Conservation (phyloP, 2,329 filamentous ascomycete genomes). For the Teratosphaeria zuluensis region DNA sequence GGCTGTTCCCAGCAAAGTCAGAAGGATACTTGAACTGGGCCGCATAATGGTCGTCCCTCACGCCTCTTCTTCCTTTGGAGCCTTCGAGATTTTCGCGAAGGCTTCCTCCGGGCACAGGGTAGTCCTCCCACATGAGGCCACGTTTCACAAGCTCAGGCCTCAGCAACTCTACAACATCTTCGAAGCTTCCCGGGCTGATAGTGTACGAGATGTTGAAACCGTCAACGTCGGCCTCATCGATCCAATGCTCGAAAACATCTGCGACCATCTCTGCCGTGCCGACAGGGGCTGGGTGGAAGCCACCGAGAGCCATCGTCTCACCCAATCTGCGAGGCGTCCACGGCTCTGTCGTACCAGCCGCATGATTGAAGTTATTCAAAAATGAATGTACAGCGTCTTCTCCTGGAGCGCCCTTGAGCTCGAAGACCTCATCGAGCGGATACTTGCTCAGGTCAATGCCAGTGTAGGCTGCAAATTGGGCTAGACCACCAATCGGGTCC, state of each 20-base stretch:
- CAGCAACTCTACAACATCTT: slow-evolving; percentile 56
- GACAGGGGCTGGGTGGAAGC: slow-evolving; percentile 57
- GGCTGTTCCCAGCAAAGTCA: too few relatives aligned
- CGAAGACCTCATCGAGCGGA: slow-evolving; percentile 52
- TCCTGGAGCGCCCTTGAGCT: slow-evolving; percentile 47
- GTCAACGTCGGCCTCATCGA: slow-evolving; percentile 59
- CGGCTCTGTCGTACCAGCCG: neutral
- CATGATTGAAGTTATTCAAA: slow-evolving; percentile 29
- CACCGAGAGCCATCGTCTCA: slow-evolving; percentile 58
- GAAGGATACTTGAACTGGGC: neutral
- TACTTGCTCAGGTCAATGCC: slow-evolving; percentile 55
- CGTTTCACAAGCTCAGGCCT: slow-evolving; percentile 53
- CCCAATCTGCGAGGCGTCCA: slow-evolving; percentile 66
- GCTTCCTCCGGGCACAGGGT: slow-evolving; percentile 47
- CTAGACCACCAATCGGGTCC: slow-evolving; percentile 55
- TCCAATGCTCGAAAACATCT: slow-evolving; percentile 54
- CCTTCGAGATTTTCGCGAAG: slow-evolving; percentile 51
- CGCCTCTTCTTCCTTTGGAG: neutral
- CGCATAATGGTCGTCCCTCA: neutral
- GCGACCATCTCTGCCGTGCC: slow-evolving; percentile 58
- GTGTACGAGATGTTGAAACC: slow-evolving; percentile 66
- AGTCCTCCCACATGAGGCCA: slow-evolving; percentile 48
- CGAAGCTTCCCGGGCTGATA: slow-evolving; percentile 57
- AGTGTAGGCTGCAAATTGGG: slow-evolving; percentile 66
- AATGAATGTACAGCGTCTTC: slow-evolving; percentile 28